Base-by-base conservation (phyloP, 495 filamentous ascomycete species). In the Cercophora samala region DNA sequence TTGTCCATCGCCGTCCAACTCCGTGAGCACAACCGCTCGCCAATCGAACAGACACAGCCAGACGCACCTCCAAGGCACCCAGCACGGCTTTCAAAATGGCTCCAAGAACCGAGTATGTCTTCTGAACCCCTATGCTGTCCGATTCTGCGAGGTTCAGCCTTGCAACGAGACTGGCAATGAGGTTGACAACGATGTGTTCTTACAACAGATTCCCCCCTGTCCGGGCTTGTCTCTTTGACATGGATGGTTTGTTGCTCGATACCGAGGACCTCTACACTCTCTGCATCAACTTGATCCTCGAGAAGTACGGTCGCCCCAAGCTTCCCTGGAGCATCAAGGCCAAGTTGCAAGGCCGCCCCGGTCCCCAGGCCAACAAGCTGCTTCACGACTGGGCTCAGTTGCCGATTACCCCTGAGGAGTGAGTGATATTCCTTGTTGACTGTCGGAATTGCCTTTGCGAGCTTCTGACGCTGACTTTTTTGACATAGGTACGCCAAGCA, bases 321-420 rank as follows among this genome's bases (percentile, higher is more conserved):
- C 82, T 99, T 5, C 94, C 95, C 1, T 99, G 95, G 95, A 85
- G 84, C 59, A 87, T 99, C 78, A 99, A 99, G 81, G 93, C 96
- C 1, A 90, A 92, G 73, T 78, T 99, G 1, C 95, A 98, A 82
- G 96, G 96, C n/a, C 89, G 95, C 0, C 95, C 93, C 0, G 87
- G 83, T 2, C 86, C 90, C 4, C 87, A 89, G 62, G 91, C 83
- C 17, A 80, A 74, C 69, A 75, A 73, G 62, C 73, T 83, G 65
- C 81, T 85, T 72, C 72, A 79, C 51, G 82, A 90, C 19, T 99
- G 95, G 93, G 95, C 95, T 2, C 81, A 96, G 69, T 88, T 99
- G 18, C 91, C 93, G 64, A 90, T 97, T 68, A 68, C 84, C 1
- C 78, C 76, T 0, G 84, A 89, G 5, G 83, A 93, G 73, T 46